Evolutionary conservation across 306 rosid genomes (phyloP), one percentile per base, ranked within the genome.

Genomic region (Castanea crenata): DNA sequence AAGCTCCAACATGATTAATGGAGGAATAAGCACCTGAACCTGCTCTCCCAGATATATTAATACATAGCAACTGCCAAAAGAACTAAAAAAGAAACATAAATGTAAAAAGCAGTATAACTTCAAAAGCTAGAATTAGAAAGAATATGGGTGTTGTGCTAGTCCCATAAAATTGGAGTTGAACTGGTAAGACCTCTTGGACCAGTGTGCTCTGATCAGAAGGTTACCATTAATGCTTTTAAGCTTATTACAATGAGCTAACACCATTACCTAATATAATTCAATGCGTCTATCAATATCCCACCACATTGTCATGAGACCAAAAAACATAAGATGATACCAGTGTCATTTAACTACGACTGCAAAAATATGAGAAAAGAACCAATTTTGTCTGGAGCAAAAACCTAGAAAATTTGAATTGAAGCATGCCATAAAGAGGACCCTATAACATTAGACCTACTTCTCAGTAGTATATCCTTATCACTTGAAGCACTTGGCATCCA

Each of bases 401-500:
- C 12, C 2, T 2, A 71, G 70, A 68, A 69, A 19, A 3, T 4
- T 20, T 25, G 44, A 20, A 58, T 15, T 38, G 31, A 20, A 35
- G 72, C 3, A 14, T 25, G 10, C 19, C 52, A 34, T 8, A 19
- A 35, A 19, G 72, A 35, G 72, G 41, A 68, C 52, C 18, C 29
- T 14, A 35, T n/a, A 35, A 19, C 46, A 68, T 35, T 35, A 10
- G 16, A 35, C 4, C 10, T 19, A 10, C 19, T 67, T 49, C 8
- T 67, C n/a, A 19, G 51, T 49, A 67, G 11, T 19, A 67, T 34
- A 34, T 35, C 51, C 8, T 57, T 41, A 3, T 93, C 88, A 93
- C 89, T 93, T 91, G 74, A 93, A 93, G 94, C 97, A 93, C 79
- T 93, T 93, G 80, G 97, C 97, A 71, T 89, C 97, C 88, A 93